Base-by-base conservation (phyloP, 2,329 filamentous ascomycete species). In the Fusarium secorum region DNA sequence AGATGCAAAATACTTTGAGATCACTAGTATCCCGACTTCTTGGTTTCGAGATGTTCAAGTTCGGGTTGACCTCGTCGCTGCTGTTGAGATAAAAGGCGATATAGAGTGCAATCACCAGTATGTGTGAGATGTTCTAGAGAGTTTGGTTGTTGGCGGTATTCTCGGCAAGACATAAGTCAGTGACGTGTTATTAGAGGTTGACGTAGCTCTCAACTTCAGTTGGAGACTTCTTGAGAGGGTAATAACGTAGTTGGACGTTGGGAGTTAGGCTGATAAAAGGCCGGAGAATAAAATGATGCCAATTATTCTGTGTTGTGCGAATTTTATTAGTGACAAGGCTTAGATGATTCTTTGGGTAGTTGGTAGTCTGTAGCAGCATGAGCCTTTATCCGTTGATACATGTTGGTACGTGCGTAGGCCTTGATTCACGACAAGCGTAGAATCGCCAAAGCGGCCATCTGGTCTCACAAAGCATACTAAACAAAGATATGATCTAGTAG, bases 291-390 rank as follows among this genome's bases (percentile, higher is more conserved):
- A 8, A 18, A 24, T 4, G 8, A 18, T 11, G 4, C 11, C 15
- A 0, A 44, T 13, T 18, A 44, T 8, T 3, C 1, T 9, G 22
- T 26, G 11, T 8, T 3, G 11, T 26, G 11, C 11, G 3, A 24
- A 2, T 24, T 44, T 2, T 18, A 3, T 13, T 18, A 18, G 15
- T 13, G 7, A 24, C 11, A 13, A 26, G 22, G 20, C 15, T 15
- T 6, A 14, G 9, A 39, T n/a, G 7, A n/a, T n/a, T n/a, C 11
- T 39, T 14, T 5, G 4, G 17, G 17, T 13, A 13, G 4, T 24
- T 8, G 6, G 11, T 42, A 17, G 39, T 42, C n/a, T 17, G 4
- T 41, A 4, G 10, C 17, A 11, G 7, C 6, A 24, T 42, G n/a
- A 10, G 13, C 5, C 38, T 39, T 15, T 10, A 15, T 15, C 38